Percentiles rank a stretch among this genome's conserved stretches.
phyloP scores from a whole-genome alignment of 1,139 yeast genomes.

The Suhomyces choctaworum region DNA sequence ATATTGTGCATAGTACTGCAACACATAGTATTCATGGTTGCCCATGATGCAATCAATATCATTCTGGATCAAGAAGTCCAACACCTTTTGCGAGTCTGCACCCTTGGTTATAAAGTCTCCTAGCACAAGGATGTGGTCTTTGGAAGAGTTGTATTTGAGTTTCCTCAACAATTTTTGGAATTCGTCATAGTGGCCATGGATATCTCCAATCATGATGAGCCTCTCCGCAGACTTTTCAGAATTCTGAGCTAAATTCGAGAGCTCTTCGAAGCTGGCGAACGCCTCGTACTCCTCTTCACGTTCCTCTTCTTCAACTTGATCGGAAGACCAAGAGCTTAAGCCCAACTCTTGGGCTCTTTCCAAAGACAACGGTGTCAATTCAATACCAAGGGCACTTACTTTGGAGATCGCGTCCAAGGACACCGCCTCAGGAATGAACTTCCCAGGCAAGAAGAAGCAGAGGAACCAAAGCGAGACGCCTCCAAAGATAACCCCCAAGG shows the following conservation, averaged over 20 bases:
- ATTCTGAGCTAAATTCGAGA: not conserved
- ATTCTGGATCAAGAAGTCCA: slow-evolving; percentile 64
- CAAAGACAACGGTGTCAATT: slow-evolving; percentile 26
- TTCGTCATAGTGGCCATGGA: slow-evolving; percentile 74
- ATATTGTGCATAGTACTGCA: slow-evolving; percentile 59
- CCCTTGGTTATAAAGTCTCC: slow-evolving; percentile 92
- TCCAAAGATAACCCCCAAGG: slow-evolving; percentile 21
- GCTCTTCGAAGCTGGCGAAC: too few species aligned
- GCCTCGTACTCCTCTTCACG: slow-evolving; percentile 5
- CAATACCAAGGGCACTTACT: slow-evolving; percentile 27
- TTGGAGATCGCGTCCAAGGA: slow-evolving; percentile 29
- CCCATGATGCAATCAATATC: slow-evolving; percentile 77
- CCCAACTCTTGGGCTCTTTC: slow-evolving; percentile 20
- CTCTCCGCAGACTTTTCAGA: slow-evolving; percentile 34
- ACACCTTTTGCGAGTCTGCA: slow-evolving; percentile 65
- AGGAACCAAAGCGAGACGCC: slow-evolving; percentile 30
- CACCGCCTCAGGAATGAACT: slow-evolving; percentile 37
- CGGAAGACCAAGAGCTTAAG: slow-evolving; percentile 12
- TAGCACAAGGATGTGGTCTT: slow-evolving; percentile 65
- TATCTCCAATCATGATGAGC: slow-evolving; percentile 76
- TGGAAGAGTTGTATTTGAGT: slow-evolving; percentile 41
- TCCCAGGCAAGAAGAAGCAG: slow-evolving; percentile 33
- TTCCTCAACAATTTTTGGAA: slow-evolving; percentile 52
- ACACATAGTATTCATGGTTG: slow-evolving; percentile 75
- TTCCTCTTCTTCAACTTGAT: slow-evolving; percentile 5